phyloP scores from a whole-genome alignment of 805 yeast genomes.

The Candida maesae region DNA sequence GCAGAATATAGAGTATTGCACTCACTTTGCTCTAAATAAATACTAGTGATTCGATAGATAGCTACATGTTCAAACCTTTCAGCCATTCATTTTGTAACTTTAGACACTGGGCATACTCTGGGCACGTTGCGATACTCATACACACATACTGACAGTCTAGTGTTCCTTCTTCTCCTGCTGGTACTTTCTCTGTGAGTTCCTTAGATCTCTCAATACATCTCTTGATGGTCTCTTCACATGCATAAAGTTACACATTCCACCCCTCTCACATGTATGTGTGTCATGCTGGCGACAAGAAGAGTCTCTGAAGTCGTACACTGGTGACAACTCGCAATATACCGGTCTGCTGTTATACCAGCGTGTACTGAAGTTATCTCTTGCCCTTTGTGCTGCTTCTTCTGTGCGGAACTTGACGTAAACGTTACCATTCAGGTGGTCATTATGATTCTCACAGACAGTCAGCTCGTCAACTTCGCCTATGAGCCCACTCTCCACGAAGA shows the following conservation, averaged over 20 bases:
- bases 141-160: not conserved
- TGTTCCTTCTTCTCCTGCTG: constrained; percentile 9
- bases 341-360: constrained; percentile 84
- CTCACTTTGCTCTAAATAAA: too few relatives aligned
- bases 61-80: too few relatives aligned
- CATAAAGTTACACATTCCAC: constrained; percentile 82
- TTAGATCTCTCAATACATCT: constrained; percentile 40
- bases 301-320: constrained; percentile 65
- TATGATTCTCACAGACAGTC: constrained; percentile 78
- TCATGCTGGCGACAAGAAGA: constrained; percentile 76
- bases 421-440: constrained; percentile 81
- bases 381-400: constrained; percentile 55
- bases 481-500: constrained; percentile 56
- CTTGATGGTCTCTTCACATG: constrained; percentile 61
- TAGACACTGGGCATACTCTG: too few relatives aligned
- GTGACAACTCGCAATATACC: constrained; percentile 72
- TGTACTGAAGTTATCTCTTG: constrained; percentile 59
- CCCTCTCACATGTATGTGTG: constrained; percentile 62
- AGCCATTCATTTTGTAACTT: too few relatives aligned
- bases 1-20: too few relatives aligned
- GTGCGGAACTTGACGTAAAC: constrained; percentile 65
- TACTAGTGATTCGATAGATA: too few relatives aligned
- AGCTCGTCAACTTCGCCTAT: constrained; percentile 54
- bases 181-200: constrained; percentile 35
- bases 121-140: too few relatives aligned